Percentiles rank a stretch among this genome's conserved stretches.
These are phyloP conservation scores for Cladophialophora psammophila DNA, from an alignment of 2,329 filamentous ascomycete species.

Conservation along the genomic window DNA sequence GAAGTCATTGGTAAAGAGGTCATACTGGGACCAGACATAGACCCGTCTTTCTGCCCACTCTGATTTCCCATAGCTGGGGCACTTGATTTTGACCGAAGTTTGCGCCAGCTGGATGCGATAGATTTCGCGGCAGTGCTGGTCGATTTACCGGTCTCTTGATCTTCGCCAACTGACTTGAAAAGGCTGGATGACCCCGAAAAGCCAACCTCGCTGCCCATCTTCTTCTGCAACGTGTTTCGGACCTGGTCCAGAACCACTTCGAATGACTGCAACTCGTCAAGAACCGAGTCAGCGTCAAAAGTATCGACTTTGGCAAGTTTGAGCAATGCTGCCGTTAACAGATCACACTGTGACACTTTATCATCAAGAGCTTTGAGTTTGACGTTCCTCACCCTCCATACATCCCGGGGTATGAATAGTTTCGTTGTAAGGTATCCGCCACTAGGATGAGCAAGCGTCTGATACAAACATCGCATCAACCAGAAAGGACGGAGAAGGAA, in stretches of 20 bases:
- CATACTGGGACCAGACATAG: constrained; percentile 67
- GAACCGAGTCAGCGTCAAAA: constrained; percentile 85
- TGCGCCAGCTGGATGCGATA: constrained; percentile 86
- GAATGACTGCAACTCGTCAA: constrained; percentile 92
- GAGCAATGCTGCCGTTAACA: constrained; percentile 84
- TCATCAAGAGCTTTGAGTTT: constrained; percentile 92
- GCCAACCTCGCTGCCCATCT: constrained; percentile 91
- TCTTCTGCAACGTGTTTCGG: constrained; percentile 77
- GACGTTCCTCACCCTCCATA: constrained; percentile 92
- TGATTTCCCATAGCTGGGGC: constrained; percentile 46
- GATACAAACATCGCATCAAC: constrained; percentile 93
- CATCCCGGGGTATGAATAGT: constrained; percentile 89
- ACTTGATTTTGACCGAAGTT: constrained; percentile 85
- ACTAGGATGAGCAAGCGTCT: constrained; percentile 87
- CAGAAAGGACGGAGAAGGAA: constrained; percentile 93
- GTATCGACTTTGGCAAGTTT: constrained; percentile 86
- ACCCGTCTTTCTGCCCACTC: constrained; percentile 46
- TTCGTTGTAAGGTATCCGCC: constrained; percentile 92
- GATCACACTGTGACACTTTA: constrained; percentile 90
- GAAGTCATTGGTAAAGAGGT: constrained; percentile 79
- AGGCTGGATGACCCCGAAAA: constrained; percentile 74
- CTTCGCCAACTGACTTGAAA: constrained; percentile 70
- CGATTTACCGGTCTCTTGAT: constrained; percentile 58
- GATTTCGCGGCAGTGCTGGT: constrained; percentile 74
- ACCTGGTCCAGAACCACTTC: constrained; percentile 87